Percentiles rank a stretch among this genome's conserved stretches.
phyloP scores from a whole-genome alignment of 805 yeast genomes.

The Saturnispora bothae region DNA sequence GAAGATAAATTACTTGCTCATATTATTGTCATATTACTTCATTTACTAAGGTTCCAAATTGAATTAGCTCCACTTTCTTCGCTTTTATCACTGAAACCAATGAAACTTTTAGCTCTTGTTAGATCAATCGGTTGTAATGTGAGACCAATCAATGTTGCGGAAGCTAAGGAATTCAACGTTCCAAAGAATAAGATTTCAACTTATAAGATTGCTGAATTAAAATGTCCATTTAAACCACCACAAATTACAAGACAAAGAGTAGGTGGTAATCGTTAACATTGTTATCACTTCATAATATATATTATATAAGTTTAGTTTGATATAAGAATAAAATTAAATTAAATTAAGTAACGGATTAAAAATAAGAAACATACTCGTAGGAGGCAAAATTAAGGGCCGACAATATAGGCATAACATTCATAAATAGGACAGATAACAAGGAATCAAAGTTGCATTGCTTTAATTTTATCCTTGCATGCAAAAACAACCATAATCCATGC shows the following conservation, averaged over 20 bases:
- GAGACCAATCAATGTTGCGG: slow-evolving; percentile 60
- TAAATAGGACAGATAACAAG: no score
- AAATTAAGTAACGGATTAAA: no score
- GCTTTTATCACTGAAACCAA: slow-evolving; percentile 73
- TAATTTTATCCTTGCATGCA: slow-evolving; percentile 46
- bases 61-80: slow-evolving; percentile 76
- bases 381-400: no score
- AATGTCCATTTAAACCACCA: slow-evolving; percentile 85
- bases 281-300: no score
- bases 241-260: slow-evolving; percentile 53
- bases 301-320: no score
- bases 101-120: slow-evolving; percentile 56
- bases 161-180: slow-evolving; percentile 64
- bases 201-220: slow-evolving; percentile 72
- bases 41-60: slow-evolving; percentile 62
- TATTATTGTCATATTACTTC: slow-evolving; percentile 61
- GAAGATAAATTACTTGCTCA: slow-evolving; percentile 82
- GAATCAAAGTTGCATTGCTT: no score
- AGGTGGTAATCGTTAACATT: slow-evolving; percentile 10
- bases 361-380: no score
- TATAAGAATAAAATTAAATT: not conserved
- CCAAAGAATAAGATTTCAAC: slow-evolving; percentile 41
- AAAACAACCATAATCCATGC: slow-evolving; percentile 75
- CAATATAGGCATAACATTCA: no score
- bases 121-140: slow-evolving; percentile 75